A percentile compares a stretch with the other conserved stretches of the same genome.
Evolutionary conservation across 257 asterid genomes (phyloP).

Genomic region (Jacaranda copaia): DNA sequence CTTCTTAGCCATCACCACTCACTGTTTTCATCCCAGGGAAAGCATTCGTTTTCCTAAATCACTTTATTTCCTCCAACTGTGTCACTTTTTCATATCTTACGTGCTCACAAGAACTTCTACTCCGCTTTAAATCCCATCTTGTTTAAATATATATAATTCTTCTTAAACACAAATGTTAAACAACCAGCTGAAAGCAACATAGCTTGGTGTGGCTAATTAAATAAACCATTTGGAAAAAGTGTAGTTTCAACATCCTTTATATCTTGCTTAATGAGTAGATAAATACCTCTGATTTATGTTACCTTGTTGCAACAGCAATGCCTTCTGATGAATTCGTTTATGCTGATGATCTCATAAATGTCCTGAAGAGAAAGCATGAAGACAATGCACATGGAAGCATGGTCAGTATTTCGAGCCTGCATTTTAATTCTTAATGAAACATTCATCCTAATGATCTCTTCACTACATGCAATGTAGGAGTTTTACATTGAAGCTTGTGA

Average conservation of each 20-base stretch:
- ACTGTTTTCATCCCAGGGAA: too few species aligned
- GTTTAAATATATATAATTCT: too few species aligned
- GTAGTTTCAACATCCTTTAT: neutral
- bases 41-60: too few species aligned
- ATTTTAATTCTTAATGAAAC: neutral
- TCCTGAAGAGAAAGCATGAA: slow-evolving; percentile 60
- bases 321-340: slow-evolving; percentile 55
- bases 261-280: neutral
- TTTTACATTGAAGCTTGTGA: slow-evolving; percentile 79
- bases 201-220: too few species aligned
- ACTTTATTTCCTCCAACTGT: too few species aligned
- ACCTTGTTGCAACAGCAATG: slow-evolving; percentile 52
- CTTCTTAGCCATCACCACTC: too few species aligned
- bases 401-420: slow-evolving; percentile 37
- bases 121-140: too few species aligned
- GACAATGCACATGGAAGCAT: slow-evolving; percentile 61
- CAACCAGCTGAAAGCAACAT: too few species aligned
- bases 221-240: neutral
- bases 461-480: slow-evolving; percentile 41
- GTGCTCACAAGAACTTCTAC: too few species aligned
- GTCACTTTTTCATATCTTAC: too few species aligned
- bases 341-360: slow-evolving; percentile 59
- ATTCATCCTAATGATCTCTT: neutral
- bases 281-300: slow-evolving; percentile 12
- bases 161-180: too few species aligned